Conservation (phyloP, 345 rosid genomes). For the Citrus reticulata region DNA sequence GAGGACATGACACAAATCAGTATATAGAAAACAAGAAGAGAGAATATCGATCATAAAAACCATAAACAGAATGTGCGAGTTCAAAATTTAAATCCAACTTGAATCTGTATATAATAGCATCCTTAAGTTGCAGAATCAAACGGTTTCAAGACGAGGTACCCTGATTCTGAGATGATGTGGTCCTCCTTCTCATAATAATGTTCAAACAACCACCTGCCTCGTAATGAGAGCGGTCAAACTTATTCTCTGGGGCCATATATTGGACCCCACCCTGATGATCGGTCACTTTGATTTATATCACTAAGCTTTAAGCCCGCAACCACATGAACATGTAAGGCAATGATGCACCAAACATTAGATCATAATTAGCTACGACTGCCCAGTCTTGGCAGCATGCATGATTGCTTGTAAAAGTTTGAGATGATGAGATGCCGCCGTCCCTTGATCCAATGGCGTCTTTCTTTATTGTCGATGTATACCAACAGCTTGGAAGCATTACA, state of each 20-base stretch:
- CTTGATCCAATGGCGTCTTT: conserved; percentile 25
- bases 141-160: conserved; percentile 6
- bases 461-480: neutral
- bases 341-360: conserved; percentile 1
- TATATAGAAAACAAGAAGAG: neutral
- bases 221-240: conserved; percentile 28
- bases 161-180: neutral
- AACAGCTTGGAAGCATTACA: conserved; percentile 11
- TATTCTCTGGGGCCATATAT: conserved; percentile 10
- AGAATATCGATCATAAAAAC: neutral
- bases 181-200: conserved; percentile 11
- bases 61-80: neutral
- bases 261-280: conserved; percentile 8
- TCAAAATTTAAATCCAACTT: conserved; percentile 10
- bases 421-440: neutral
- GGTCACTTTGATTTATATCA: neutral
- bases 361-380: neutral
- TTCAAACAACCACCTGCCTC: conserved; percentile 26
- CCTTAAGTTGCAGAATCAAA: neutral
- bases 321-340: conserved; percentile 12
- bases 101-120: neutral
- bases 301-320: conserved; percentile 5
- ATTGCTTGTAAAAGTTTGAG: conserved; percentile 12
- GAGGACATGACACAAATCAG: neutral
- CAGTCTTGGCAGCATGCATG: neutral